Evolutionary conservation across 352 stramenopile species (phyloP).

Genomic region (Globisporangium cederbergense): DNA sequence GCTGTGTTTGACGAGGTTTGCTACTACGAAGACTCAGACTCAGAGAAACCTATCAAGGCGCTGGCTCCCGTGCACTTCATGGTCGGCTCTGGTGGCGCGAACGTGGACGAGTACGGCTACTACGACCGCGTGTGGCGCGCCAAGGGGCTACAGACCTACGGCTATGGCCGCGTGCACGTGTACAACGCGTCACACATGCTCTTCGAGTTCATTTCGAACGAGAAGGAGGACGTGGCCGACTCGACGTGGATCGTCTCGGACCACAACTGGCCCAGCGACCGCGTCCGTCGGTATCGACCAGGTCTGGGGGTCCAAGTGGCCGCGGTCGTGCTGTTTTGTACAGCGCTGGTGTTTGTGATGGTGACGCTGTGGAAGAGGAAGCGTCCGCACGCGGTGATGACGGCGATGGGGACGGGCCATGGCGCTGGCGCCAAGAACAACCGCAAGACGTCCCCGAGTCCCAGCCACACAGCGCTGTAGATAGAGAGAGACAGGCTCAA

Average conservation of each 20-base stretch:
- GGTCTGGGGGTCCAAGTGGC: not conserved
- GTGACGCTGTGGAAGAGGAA: not conserved
- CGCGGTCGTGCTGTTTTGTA: not conserved
- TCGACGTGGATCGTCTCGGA: slow-evolving; percentile 42
- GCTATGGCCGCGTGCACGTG: slow-evolving; percentile 52
- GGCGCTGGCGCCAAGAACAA: not conserved
- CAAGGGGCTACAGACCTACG: slow-evolving; percentile 36
- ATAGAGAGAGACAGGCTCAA: not conserved
- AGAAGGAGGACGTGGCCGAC: slow-evolving; percentile 7
- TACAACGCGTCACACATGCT: slow-evolving; percentile 50
- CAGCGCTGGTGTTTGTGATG: not conserved
- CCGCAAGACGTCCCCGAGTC: not conserved
- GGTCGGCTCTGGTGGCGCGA: slow-evolving; percentile 46
- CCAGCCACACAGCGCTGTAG: not conserved
- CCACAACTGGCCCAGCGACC: slow-evolving; percentile 41
- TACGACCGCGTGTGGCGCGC: slow-evolving; percentile 32
- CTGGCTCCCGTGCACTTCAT: slow-evolving; percentile 54
- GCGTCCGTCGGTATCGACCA: slow-evolving; percentile 23
- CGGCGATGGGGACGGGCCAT: not conserved
- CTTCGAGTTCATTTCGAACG: slow-evolving; percentile 50
- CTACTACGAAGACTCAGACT: slow-evolving; percentile 20
- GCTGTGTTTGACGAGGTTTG: slow-evolving; percentile 48
- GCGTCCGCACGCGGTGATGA: not conserved
- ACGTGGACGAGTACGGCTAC: slow-evolving; percentile 36
- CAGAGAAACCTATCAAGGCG: slow-evolving; percentile 21